These are phyloP conservation scores for Coemansia sp. DNA, from an alignment of 192 early-diverging fungal genomes.

Conservation along the genomic window DNA sequence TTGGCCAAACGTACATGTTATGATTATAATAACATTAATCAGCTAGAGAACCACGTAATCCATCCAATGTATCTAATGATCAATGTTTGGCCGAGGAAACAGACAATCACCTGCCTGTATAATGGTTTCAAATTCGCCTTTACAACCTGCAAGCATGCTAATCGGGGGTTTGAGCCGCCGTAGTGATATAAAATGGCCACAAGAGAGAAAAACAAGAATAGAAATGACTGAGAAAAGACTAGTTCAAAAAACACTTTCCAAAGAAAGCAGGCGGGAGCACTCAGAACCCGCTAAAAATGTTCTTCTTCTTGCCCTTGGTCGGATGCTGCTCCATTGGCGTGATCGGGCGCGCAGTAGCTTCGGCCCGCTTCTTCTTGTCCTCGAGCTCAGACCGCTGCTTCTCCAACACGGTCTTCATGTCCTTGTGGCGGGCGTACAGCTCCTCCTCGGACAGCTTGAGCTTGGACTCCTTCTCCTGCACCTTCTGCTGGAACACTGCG, in stretches of 20 bases:
- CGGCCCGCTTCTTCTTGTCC: constrained; percentile 89
- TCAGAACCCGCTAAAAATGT: constrained; percentile 56
- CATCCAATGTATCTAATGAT: too few species aligned
- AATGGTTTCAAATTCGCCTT: too few species aligned
- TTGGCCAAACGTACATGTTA: too few species aligned
- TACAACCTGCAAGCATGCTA: too few species aligned
- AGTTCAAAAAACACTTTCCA: constrained; percentile 10
- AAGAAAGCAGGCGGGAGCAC: constrained; percentile 5
- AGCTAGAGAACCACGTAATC: too few species aligned
- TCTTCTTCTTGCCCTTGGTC: constrained; percentile 58
- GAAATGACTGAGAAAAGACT: neutral
- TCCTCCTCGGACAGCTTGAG: constrained; percentile 97
- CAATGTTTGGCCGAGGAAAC: too few species aligned
- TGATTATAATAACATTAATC: too few species aligned
- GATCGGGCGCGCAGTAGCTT: constrained; percentile 54
- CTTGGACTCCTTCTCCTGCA: constrained; percentile 97
- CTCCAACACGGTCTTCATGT: constrained; percentile 98
- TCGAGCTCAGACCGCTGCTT: constrained; percentile 91
- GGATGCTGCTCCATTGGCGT: constrained; percentile 54
- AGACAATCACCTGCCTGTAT: too few species aligned
- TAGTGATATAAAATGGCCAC: too few species aligned
- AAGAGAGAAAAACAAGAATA: constrained; percentile 12
- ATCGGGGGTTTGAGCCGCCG: too few species aligned
- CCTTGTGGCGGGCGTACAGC: constrained; percentile 93
- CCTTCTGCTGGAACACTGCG: constrained; percentile 97